Evolutionary conservation across 1,284 basidiomycete species (phyloP), one percentile per base, ranked within the genome.

Genomic region (Caloboletus firmus): DNA sequence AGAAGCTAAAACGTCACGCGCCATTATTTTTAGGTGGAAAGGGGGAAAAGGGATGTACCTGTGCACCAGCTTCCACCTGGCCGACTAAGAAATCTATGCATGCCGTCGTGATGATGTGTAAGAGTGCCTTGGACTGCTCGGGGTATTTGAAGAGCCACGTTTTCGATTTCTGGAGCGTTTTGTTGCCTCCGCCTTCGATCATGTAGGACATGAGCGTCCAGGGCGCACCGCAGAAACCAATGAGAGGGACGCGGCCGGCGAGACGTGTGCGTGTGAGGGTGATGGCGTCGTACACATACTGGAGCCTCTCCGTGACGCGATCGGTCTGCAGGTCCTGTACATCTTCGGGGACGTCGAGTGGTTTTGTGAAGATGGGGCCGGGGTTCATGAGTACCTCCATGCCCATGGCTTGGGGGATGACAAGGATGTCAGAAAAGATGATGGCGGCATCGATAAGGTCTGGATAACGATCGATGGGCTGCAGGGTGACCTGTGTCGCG

Each of bases 141-240:
- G 95, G 93, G 65, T 92, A 84, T 68, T 87, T 88, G 78, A 92
- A 97, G 15, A 96, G 71, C 95, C 95, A 98, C 3, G 85, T 84
- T 76, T 98, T 98, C 30, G 85, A 83, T 72, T 93, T 93, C 60
- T 92, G 87, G 63, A 92, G 84, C 20, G 90, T 91, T 76, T 93
- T 94, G 71, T 83, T 90, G 15, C 89, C 88, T 7, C 94, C 95
- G 15, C 95, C 95, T 71, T 97, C 95, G 62, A 95, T 83, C 95
- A 98, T 98, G 73, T 98, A 98, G 40, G 88, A 85, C 77, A 98
- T 95, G 51, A 98, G 80, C 18, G 95, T 98, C 95, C 95, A 98
- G 1, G 95, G 95, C 1, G 93, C 93, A 46, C 95, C 95, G 65
- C 86, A 92, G 75, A 98, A 98, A 5, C 95, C 95, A 63, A 98